phyloP scores from a whole-genome alignment of 495 filamentous ascomycete species.

The Glonium stellatum region DNA sequence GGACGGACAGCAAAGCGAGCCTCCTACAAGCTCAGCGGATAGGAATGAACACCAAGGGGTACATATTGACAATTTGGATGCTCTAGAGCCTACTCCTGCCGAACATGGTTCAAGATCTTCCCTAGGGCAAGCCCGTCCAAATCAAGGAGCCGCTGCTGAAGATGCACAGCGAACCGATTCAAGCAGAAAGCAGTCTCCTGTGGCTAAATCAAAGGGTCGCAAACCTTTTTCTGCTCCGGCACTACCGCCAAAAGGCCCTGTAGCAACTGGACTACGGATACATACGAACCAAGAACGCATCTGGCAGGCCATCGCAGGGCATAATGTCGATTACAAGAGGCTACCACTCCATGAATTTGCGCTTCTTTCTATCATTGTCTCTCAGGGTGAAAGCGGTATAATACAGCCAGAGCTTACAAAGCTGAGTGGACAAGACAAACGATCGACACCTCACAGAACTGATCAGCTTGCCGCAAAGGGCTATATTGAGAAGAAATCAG shows the following conservation, averaged over 20 bases:
- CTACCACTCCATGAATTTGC: constrained; percentile 63
- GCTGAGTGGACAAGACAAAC: constrained; percentile 77
- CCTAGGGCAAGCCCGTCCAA: neutral
- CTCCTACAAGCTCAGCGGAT: no score
- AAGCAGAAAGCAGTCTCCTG: neutral
- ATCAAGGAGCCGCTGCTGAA: neutral
- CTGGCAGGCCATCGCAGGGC: constrained; percentile 76
- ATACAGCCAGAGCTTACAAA: constrained; percentile 70
- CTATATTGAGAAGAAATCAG: constrained; percentile 73
- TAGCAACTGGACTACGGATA: constrained; percentile 37
- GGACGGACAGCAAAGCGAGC: no score
- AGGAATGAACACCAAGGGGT: no score
- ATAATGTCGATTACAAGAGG: constrained; percentile 64
- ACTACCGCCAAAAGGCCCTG: neutral
- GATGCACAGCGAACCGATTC: no score
- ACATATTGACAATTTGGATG: neutral
- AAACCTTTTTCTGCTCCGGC: neutral
- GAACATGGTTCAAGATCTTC: neutral
- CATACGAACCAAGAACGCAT: constrained; percentile 57
- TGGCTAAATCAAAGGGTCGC: neutral
- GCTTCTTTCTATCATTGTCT: constrained; percentile 74
- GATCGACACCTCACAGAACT: constrained; percentile 77
- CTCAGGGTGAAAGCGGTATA: constrained; percentile 60
- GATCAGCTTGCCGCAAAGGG: constrained; percentile 66
- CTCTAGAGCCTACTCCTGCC: neutral